Evolutionary conservation across 2,329 filamentous ascomycete species (phyloP).

Genomic region (Sclerotinia spermophila): DNA sequence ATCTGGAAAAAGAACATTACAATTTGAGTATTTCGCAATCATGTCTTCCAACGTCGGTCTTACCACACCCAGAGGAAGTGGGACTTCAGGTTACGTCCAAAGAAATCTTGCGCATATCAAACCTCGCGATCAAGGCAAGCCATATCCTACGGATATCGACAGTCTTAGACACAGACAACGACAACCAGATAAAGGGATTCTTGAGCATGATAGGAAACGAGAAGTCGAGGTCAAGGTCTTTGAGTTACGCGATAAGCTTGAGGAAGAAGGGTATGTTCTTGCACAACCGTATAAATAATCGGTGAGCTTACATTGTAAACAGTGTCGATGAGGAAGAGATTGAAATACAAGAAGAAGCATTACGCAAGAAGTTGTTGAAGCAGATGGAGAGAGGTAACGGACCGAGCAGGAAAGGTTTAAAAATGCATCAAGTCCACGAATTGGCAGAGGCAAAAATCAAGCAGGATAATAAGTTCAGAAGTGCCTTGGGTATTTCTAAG

Average conservation of each 20-base stretch:
- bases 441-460: conserved; percentile 93
- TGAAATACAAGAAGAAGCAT: conserved; percentile 65
- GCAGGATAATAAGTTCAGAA: conserved; percentile 85
- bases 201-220: conserved; percentile 89
- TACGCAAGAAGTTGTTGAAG: conserved; percentile 59
- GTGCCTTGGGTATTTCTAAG: conserved; percentile 80
- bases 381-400: conserved; percentile 40
- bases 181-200: conserved; percentile 84
- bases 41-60: conserved; percentile 99
- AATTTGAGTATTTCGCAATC: not conserved
- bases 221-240: conserved; percentile 92
- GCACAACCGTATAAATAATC: not conserved
- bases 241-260: conserved; percentile 83
- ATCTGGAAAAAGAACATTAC: not conserved
- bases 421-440: conserved; percentile 93
- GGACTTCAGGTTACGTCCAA: conserved; percentile 96
- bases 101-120: conserved; percentile 87
- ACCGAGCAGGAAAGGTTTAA: conserved; percentile 58
- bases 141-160: conserved; percentile 68
- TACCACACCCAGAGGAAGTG: conserved; percentile 87
- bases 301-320: conserved; percentile 18
- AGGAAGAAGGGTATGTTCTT: conserved; percentile 71
- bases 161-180: conserved; percentile 70
- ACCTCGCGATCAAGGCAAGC: conserved; percentile 65
- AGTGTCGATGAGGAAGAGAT: conserved; percentile 88